Evolutionary conservation across 495 filamentous ascomycete species (phyloP), one percentile per base, ranked within the genome.

Genomic region (Daldinia caldariorum): DNA sequence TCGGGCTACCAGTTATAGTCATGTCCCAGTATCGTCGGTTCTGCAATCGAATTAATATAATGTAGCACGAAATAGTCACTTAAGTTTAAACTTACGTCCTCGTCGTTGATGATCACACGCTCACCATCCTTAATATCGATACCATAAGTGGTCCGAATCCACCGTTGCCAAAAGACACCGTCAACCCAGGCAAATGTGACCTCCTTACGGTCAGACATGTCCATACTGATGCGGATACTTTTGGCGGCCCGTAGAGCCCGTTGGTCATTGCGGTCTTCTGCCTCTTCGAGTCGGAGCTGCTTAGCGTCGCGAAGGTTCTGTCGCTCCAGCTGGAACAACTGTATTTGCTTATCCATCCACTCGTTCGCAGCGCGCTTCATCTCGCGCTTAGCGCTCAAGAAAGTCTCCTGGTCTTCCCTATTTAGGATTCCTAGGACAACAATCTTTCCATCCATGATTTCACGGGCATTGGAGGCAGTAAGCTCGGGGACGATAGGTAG

Each of bases 151-250:
- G 89, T 95, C 50, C 93, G 85, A 60, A 99, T 88, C 95, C 95
- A 99, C 39, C 94, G 86, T 77, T 97, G 94, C 95, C 95, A 99
- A 79, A 98, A 97, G 22, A 93, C 88, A 54, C 94, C 94, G 78
- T 99, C 95, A 7, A 98, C 92, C 96, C 96, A 98, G n/a, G 96
- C 95, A 81, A 99, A 99, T 4, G 89, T 85, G 26, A 97, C 93
- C 72, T 95, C 90, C 79, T 95, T 97, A 73, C 90, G 90, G 74
- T 93, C 89, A 59, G 92, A 86, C 74, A 91, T 88, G 67, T 94
- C 89, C 84, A 97, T 94, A 62, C 91, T 91, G 75, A 98, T 94
- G 6, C 89, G 86, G 78, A 96, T 97, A 67, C 88, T 91, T 83
- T 99, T 99, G 22, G 95, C 96, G n/a, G 88, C 83, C 47, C 92